A percentile compares a stretch with the other conserved stretches of the same genome.
phyloP scores from a whole-genome alignment of 2,329 filamentous ascomycete species.

The Colletotrichum viniferum region DNA sequence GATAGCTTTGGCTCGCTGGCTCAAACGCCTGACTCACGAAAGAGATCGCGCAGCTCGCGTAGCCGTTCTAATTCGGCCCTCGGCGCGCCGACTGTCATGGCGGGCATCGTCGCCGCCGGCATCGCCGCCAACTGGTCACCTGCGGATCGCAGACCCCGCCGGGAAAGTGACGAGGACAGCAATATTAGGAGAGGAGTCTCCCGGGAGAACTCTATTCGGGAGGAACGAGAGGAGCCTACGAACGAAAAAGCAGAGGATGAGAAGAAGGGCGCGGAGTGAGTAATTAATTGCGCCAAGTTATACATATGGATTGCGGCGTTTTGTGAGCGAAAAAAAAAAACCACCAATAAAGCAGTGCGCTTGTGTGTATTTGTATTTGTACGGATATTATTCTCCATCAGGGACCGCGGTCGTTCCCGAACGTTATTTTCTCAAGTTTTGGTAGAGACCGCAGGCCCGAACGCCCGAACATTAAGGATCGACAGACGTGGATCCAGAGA shows the following conservation, averaged over 20 bases:
- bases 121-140: slow-evolving; percentile 81
- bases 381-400: not conserved
- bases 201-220: slow-evolving; percentile 12
- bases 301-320: slow-evolving; percentile 7
- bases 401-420: not conserved
- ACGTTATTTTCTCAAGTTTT: not conserved
- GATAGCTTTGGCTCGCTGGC: slow-evolving; percentile 54
- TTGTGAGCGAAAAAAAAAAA: not conserved
- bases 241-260: slow-evolving; percentile 12
- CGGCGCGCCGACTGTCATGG: slow-evolving; percentile 79
- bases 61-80: slow-evolving; percentile 73
- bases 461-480: not conserved
- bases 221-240: slow-evolving; percentile 4
- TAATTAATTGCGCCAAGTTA: not conserved
- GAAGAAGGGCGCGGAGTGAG: slow-evolving; percentile 8
- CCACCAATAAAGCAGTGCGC: not conserved
- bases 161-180: slow-evolving; percentile 37
- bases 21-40: slow-evolving; percentile 64
- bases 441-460: not conserved
- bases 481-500: not conserved
- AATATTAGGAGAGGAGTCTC: slow-evolving; percentile 10
- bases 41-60: slow-evolving; percentile 69
- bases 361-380: not conserved
- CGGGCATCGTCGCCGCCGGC: slow-evolving; percentile 79
- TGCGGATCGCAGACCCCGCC: slow-evolving; percentile 53